Base-by-base conservation (phyloP, 1,284 basidiomycete species). In the Anthracocystis setariae region DNA sequence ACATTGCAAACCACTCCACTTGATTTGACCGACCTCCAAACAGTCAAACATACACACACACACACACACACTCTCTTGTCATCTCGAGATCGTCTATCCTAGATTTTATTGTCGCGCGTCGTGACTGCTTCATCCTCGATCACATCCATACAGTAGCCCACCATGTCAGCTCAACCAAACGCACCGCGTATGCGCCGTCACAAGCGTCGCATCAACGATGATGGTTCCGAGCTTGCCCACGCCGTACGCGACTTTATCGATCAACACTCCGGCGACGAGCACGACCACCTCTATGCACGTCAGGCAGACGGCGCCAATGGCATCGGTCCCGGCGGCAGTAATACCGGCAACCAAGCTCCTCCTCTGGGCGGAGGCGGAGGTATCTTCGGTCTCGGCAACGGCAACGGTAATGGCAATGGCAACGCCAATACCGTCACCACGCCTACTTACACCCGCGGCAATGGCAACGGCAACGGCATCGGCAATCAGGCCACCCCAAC, bases 121-220 rank as follows among this genome's bases (percentile, higher is more conserved):
- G 40, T 2, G 8, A 18, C 21, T 42, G 20, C 21, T 13, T 5
- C 23, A 17, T n/a, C 45, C 2, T 20, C 29, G n/a, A n/a, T 20
- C 20, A 15, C 9, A 48, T 40, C 8, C 35, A 13, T 13, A n/a
- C 18, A 17, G 24, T 24, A 18, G 15, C 18, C 15, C 47, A 59
- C 29, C 51, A 66, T 62, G 58, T 62, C 59, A 5, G 21, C 39
- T 0, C 46, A 33, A 24, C 59, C 62, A 35, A 68, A 68, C 46
- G 40, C 58, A 35, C 67, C 59, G 32, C 63, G 63, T 8, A 63
- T 73, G 70, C 48, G 61, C 29, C 74, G 74, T 58, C 74, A 76
- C 57, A 72, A 66, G 58, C 69, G 69, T 52, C 69, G 69, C 50
- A 57, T 72, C 69, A 59, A 58, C 35, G 66, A 67, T 45, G 71